Base-by-base conservation (phyloP, 2,329 filamentous ascomycete genomes). In the Apiospora arundinis region DNA sequence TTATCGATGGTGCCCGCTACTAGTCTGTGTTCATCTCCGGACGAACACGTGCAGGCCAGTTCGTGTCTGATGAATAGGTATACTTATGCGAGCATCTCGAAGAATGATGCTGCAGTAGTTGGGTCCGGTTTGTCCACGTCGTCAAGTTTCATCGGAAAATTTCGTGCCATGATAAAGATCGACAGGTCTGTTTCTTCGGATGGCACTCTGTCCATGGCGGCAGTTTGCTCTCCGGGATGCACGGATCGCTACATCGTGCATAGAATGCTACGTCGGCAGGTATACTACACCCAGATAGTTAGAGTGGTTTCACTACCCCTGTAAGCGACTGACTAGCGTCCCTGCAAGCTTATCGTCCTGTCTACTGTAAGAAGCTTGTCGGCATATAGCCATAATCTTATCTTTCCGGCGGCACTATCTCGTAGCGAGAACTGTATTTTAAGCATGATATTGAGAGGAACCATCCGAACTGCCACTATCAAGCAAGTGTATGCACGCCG, bases 221-320 rank as follows among this genome's bases (percentile, higher is more conserved):
- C 12, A 12, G n/a, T n/a, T n/a, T 56, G n/a, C 49, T 32, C 14
- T 56, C 28, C 16, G 9, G 25, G 8, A 21, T 60, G 52, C 52
- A 60, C 52, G 52, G 52, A 60, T 60, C 52, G 52, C 52, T 32
- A 52, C 5, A 60, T 60, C 52, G 52, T 60, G 52, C 52, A 60
- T 18, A 0, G 2, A 7, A 32, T 60, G 21, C 52, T 21, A 60
- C 52, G 16, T 21, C 52, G 8, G 2, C 16, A 32, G 21, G 52
- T 60, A 18, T 60, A 32, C 52, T 60, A 32, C 6, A 37, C 32
- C 32, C 32, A 32, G 32, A 6, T 32, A 32, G 32, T 3, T 32
- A 4, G 32, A 6, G 32, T 32, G 32, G 28, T 32, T 60, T 32
- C 25, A 32, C 18, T 14, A 32, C 52, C 52, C 25, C 52, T 37